Conservation (phyloP, 257 asterid genomes). For the Ehretia macrophylla region DNA sequence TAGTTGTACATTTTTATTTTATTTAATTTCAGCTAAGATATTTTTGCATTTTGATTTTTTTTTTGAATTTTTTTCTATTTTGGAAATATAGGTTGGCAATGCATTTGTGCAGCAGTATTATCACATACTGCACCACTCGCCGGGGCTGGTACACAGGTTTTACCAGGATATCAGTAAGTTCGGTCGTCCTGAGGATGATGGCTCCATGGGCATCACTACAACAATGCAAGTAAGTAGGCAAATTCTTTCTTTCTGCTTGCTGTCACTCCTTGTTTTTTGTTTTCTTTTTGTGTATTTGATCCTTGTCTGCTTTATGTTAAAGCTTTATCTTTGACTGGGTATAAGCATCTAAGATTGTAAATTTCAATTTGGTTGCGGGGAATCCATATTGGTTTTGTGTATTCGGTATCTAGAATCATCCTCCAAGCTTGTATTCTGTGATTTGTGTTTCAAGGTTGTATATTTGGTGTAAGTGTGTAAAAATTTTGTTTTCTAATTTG, state of each 20-base stretch:
- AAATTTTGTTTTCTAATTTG: too few species aligned
- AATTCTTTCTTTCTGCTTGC: too few species aligned
- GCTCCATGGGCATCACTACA: constrained; percentile 67
- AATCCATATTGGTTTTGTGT: too few species aligned
- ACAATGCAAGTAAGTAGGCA: constrained; percentile 74
- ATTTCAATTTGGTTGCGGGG: too few species aligned
- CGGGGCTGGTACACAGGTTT: constrained; percentile 65
- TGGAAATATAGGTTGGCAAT: constrained; percentile 60
- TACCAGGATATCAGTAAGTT: constrained; percentile 81
- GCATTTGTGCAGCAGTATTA: constrained; percentile 92
- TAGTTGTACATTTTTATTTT: not conserved
- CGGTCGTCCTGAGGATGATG: constrained; percentile 85
- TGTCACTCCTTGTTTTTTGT: not conserved
- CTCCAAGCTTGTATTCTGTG: too few species aligned
- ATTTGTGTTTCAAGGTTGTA: too few species aligned
- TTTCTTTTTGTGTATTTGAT: not conserved
- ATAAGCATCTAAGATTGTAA: not conserved
- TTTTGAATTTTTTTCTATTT: not conserved
- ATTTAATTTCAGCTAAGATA: not conserved
- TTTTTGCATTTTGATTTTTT: constrained; percentile 7
- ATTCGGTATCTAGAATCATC: too few species aligned
- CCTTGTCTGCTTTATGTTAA: not conserved
- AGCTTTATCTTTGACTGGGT: not conserved
- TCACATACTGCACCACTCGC: constrained; percentile 74
- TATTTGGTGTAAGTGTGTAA: too few species aligned